Evolutionary conservation across 2,329 filamentous ascomycete species (phyloP).

Genomic region (Diaporthe caulivora): DNA sequence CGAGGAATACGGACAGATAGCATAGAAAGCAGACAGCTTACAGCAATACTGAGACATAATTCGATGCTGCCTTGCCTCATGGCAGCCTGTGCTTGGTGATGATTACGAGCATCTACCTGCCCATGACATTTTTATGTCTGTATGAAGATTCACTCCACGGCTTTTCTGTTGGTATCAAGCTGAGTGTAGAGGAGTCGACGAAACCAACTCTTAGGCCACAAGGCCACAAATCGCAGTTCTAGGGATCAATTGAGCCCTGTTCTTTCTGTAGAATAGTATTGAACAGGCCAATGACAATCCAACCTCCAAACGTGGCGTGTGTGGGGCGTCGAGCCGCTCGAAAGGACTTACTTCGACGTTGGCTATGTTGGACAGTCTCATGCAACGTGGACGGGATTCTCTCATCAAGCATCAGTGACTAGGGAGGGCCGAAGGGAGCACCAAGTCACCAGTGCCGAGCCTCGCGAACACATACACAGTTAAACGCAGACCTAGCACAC

Average conservation of each 20-base stretch:
- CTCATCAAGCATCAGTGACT: not conserved
- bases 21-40: conserved; percentile 18
- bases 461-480: not conserved
- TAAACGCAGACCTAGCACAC: not conserved
- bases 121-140: not conserved
- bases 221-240: too few relatives aligned
- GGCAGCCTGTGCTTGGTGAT: too few relatives aligned
- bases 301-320: not conserved
- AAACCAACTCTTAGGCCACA: too few relatives aligned
- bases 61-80: not conserved
- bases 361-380: not conserved
- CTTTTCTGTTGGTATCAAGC: too few relatives aligned
- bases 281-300: not conserved
- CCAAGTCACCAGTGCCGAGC: not conserved
- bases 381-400: too few relatives aligned
- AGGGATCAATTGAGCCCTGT: too few relatives aligned
- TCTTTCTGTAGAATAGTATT: not conserved
- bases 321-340: not conserved
- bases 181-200: not conserved
- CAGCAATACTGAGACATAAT: conserved; percentile 19
- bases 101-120: not conserved
- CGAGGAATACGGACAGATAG: conserved; percentile 1
- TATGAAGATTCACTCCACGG: too few relatives aligned
- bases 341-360: not conserved
- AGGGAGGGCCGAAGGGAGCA: not conserved